These are phyloP conservation scores for Zygoascus ofunaensis DNA, from an alignment of 805 yeast species.

Conservation along the genomic window DNA sequence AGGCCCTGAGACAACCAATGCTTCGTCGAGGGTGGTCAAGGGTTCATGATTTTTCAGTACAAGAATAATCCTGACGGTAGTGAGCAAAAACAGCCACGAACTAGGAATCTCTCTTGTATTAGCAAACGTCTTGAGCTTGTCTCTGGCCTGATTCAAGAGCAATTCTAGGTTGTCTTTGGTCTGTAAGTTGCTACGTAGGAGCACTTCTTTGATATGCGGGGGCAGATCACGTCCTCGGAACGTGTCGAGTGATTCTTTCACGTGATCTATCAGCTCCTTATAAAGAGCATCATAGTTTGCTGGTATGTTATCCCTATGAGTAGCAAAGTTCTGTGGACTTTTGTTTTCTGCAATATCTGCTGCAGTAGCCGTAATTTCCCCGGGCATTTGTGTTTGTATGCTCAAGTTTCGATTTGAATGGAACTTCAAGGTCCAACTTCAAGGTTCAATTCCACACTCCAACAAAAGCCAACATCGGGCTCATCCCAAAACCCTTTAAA, in stretches of 20 bases:
- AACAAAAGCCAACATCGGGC: no score
- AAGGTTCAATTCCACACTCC: no score
- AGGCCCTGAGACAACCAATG: conserved; percentile 3
- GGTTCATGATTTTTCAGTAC: background rate
- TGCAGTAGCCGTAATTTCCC: no score
- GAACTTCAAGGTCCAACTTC: no score
- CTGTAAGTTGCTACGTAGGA: background rate
- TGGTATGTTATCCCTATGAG: no score
- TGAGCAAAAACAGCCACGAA: background rate
- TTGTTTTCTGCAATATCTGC: no score
- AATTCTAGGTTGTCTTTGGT: background rate
- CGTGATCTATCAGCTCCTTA: background rate
- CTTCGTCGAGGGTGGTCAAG: background rate
- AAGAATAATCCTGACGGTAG: background rate
- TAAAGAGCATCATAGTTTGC: background rate
- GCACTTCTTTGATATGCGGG: background rate
- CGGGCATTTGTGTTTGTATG: no score
- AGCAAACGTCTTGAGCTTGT: background rate
- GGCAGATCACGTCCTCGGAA: background rate
- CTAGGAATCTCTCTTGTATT: conserved; percentile 1
- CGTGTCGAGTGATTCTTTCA: background rate
- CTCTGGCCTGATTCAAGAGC: background rate
- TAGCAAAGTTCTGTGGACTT: no score
- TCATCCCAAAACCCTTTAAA: no score
- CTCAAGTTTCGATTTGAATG: no score